Conservation (phyloP, 2,329 filamentous ascomycete species). For the Aspergillus candidus region DNA sequence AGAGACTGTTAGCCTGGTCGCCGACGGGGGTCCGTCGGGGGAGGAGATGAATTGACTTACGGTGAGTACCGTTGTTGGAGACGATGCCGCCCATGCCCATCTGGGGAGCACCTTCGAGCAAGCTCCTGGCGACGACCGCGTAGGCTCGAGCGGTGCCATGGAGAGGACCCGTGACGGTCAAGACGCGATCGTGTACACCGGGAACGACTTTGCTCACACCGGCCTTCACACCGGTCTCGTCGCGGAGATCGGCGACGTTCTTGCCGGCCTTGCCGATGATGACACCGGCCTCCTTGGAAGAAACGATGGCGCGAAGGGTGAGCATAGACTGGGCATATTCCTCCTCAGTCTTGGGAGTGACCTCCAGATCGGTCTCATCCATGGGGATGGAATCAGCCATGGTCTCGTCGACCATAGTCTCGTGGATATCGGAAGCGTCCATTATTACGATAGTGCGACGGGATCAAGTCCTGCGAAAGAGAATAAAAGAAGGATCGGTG, state of each 20-base stretch:
- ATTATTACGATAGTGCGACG: slow-evolving; percentile 38
- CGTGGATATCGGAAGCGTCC: slow-evolving; percentile 54
- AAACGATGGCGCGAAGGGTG: slow-evolving; percentile 94
- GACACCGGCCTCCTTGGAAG: slow-evolving; percentile 96
- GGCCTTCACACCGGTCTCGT: slow-evolving; percentile 96
- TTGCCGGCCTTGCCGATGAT: slow-evolving; percentile 99
- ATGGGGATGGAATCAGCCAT: slow-evolving; percentile 60
- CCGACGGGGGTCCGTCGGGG: not conserved
- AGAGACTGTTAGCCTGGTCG: slow-evolving; percentile 12
- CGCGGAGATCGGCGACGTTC: slow-evolving; percentile 93
- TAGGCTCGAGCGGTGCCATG: slow-evolving; percentile 89
- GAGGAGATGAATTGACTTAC: slow-evolving; percentile 54
- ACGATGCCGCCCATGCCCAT: slow-evolving; percentile 94
- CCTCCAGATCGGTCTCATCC: slow-evolving; percentile 64
- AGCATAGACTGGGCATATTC: slow-evolving; percentile 91
- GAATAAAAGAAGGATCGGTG: slow-evolving; percentile 3
- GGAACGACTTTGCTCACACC: slow-evolving; percentile 98
- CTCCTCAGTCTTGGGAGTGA: slow-evolving; percentile 84
- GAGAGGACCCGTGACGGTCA: slow-evolving; percentile 88
- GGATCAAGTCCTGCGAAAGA: not conserved
- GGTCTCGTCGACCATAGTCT: slow-evolving; percentile 57
- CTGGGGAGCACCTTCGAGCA: slow-evolving; percentile 87
- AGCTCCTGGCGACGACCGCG: slow-evolving; percentile 80
- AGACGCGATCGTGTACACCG: slow-evolving; percentile 91
- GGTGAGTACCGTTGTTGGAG: slow-evolving; percentile 83